Base-by-base conservation (phyloP, 2,329 filamentous ascomycete species). In the Karstenula rhodostoma region DNA sequence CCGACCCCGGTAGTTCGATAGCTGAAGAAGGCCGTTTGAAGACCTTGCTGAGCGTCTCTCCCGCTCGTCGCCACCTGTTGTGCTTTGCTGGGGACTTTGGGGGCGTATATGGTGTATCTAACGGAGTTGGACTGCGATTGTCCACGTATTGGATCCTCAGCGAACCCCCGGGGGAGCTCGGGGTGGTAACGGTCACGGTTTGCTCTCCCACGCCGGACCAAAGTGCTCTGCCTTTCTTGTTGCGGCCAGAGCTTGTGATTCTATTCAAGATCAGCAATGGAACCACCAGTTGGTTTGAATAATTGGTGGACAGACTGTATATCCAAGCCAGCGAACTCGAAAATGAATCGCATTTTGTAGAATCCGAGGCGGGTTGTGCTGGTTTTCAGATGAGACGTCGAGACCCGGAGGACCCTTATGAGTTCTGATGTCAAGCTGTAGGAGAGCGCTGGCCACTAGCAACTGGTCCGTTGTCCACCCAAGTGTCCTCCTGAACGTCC, bases 331-430 rank as follows among this genome's bases (percentile, higher is more conserved):
- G 10, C 23, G 5, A 23, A 50, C 29, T 35, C 19, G 10, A 50
- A 50, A 1, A 19, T 4, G 29, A 50, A 10, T 17, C 8, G 19
- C 47, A 50, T 50, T 10, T 22, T 50, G 29, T 35, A 50, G 17
- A 17, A 50, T 22, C 2, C 12, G 47, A 50, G 7, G 47, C n/a
- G 29, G 23, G n/a, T 22, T 15, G 17, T 29, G 15, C 47, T 50
- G 27, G 27, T 50, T 33, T 35, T 50, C 29, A 50, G 47, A 50
- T 2, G 27, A 35, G 29, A 35, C 7, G 29, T 22, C 8, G 47
- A 35, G 17, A 50, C 19, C 19, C 37, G 47, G 47, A 50, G 47
- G 47, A 50, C 47, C 22, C n/a, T 50, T 50, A 50, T 50, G 44
- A 12, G 1, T 9, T 29, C 47, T 23, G n/a, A 50, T 9, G 17